Evolutionary conservation across 805 yeast species (phyloP).

Genomic region (Candida railenensis): DNA sequence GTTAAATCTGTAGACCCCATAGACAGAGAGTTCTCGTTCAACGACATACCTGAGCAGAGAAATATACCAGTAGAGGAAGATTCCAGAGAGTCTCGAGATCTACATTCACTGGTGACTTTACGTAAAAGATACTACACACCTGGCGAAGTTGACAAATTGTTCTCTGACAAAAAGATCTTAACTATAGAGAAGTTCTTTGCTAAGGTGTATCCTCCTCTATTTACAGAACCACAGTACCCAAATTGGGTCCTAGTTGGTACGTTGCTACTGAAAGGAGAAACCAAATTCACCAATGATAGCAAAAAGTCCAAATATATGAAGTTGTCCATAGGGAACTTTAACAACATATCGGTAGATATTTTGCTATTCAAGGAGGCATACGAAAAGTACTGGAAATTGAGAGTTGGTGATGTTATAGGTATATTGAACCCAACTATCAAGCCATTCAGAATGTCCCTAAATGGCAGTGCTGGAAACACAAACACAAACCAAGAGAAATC

Average conservation of each 20-base stretch:
- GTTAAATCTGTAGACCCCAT: constrained; percentile 18
- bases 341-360: constrained; percentile 53
- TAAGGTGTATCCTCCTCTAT: constrained; percentile 67
- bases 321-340: constrained; percentile 68
- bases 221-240: constrained; percentile 62
- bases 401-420: constrained; percentile 72
- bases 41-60: constrained; percentile 11
- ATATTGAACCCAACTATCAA: constrained; percentile 71
- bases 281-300: constrained; percentile 40
- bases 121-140: constrained; percentile 47
- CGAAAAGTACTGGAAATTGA: constrained; percentile 68
- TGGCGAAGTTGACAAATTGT: constrained; percentile 29
- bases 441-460: constrained; percentile 9
- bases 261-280: constrained; percentile 54
- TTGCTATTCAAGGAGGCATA: constrained; percentile 68
- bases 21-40: constrained; percentile 25
- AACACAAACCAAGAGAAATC: constrained; percentile 12
- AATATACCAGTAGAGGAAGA: constrained; percentile 15
- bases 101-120: constrained; percentile 15
- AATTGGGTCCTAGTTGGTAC: constrained; percentile 85
- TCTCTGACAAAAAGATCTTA: constrained; percentile 53
- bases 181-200: constrained; percentile 61
- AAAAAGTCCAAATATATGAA: constrained; percentile 52
- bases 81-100: constrained; percentile 12
- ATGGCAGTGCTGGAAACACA: constrained; percentile 24